These are phyloP conservation scores for Leccinum arenicola DNA, from an alignment of 768 basidiomycete genomes.

Conservation along the genomic window DNA sequence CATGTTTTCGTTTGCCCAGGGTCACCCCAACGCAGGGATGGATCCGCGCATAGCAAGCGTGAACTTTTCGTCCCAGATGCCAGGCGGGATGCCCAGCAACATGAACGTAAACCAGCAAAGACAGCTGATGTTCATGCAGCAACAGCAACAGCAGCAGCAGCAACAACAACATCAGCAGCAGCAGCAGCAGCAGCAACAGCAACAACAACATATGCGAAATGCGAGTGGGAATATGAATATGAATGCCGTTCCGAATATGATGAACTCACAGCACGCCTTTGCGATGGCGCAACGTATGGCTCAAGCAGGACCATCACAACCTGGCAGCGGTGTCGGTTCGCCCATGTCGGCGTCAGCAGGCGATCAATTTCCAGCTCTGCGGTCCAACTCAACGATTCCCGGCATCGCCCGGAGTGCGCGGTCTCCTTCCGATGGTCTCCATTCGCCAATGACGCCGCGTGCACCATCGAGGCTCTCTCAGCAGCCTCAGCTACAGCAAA, in stretches of 20 bases:
- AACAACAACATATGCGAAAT: constrained; percentile 30
- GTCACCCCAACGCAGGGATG: constrained; percentile 23
- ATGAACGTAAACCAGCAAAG: constrained; percentile 42
- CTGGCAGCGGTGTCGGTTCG: constrained; percentile 33
- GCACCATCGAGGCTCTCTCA: constrained; percentile 34
- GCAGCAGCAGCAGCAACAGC: constrained; percentile 6
- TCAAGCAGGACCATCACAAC: constrained; percentile 39
- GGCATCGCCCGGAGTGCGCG: constrained; percentile 74
- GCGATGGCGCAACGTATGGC: constrained; percentile 43
- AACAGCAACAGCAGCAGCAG: constrained; percentile 18
- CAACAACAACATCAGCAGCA: too few species aligned
- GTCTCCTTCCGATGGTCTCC: constrained; percentile 66
- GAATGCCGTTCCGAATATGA: constrained; percentile 27
- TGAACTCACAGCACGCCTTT: constrained; percentile 35
- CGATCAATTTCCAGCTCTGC: constrained; percentile 46
- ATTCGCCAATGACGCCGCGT: constrained; percentile 43
- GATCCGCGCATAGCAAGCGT: constrained; percentile 31
- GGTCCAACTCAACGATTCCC: constrained; percentile 61
- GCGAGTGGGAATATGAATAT: constrained; percentile 27
- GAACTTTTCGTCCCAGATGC: constrained; percentile 30
- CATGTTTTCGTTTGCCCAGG: constrained; percentile 31
- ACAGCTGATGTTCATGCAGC: constrained; percentile 42
- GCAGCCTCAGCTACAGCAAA: constrained; percentile 49
- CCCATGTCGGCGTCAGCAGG: constrained; percentile 41
- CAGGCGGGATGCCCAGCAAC: constrained; percentile 25